Evolutionary conservation across 306 rosid genomes (phyloP), one percentile per base, ranked within the genome.

Genomic region (Cicer yamashitae): DNA sequence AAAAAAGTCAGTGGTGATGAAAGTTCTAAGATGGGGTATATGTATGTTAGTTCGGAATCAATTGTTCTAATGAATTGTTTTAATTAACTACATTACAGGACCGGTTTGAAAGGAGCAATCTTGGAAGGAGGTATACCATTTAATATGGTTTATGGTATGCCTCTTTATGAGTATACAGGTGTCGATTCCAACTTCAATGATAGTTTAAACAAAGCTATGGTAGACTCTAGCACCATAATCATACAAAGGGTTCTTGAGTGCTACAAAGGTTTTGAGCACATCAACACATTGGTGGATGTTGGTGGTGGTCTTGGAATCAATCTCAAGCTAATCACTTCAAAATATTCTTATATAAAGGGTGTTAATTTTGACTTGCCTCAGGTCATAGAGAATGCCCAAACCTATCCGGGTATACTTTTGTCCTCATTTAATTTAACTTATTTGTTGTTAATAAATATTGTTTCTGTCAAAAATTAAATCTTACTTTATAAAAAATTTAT

Each of bases 261-360:
- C 1, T 89, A 85, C 77, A 14, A 82, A 14, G 92, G 90, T 5
- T 81, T 91, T 74, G 75, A 73, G n/a, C 9, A 76, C 15, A 44
- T 89, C 7, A 62, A 78, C 8, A 83, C 18, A 52, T 43, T 91
- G 0, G 90, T 89, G n/a, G 93, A 89, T 77, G 89, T 90, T 77
- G 92, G 92, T 11, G 92, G 91, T 71, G 85, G 91, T n/a, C 53
- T 83, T 10, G 96, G 93, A 10, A 77, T 67, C 8, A 82, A 85
- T 12, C 88, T 91, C 38, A 74, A 62, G 0, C 20, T 81, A 10
- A 82, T 89, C 73, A 83, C 82, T 18, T 83, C 92, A 10, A 85
- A 73, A 62, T 84, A 87, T 74, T 87, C 84, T 13, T 75, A 82
- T 45, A 30, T 91, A 4, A 71, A 86, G 9, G 86, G 74, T 8